A percentile compares a stretch with the other conserved stretches of the same genome.
phyloP scores from a whole-genome alignment of 495 filamentous ascomycete species.

The Zalerion maritima region DNA sequence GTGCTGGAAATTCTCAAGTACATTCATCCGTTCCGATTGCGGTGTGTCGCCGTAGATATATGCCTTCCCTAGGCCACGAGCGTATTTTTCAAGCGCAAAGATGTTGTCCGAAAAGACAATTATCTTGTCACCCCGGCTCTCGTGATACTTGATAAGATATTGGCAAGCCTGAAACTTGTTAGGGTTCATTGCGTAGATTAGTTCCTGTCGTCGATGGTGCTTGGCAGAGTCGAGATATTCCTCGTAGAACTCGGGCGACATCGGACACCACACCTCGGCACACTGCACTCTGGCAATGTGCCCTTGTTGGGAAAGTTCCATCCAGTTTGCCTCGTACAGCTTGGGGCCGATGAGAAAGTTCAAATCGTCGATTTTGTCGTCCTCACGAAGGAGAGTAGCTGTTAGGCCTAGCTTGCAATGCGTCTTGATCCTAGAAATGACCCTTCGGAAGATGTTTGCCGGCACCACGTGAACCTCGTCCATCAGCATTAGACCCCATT shows the following conservation, averaged over 20 bases:
- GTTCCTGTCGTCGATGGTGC: constrained; percentile 41
- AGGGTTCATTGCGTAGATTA: constrained; percentile 96
- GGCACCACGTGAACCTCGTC: constrained; percentile 99
- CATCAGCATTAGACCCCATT: constrained; percentile 96
- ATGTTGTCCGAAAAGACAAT: constrained; percentile 99
- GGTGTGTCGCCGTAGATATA: constrained; percentile 89
- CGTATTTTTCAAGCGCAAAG: constrained; percentile 79
- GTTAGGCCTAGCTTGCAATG: constrained; percentile 96
- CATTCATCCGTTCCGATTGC: constrained; percentile 72
- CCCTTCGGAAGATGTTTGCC: constrained; percentile 85
- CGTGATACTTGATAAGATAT: constrained; percentile 95
- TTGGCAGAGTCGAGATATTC: constrained; percentile 56
- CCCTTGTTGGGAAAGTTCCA: constrained; percentile 92
- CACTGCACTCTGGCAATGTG: constrained; percentile 97
- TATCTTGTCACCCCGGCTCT: constrained; percentile 90
- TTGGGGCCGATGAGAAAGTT: constrained; percentile 98
- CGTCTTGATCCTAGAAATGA: constrained; percentile 78
- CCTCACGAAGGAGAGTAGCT: constrained; percentile 85
- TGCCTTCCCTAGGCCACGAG: constrained; percentile 67
- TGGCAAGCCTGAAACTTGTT: constrained; percentile 94
- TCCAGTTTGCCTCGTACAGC: constrained; percentile 97
- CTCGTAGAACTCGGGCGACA: constrained; percentile 95
- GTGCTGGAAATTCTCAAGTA: constrained; percentile 93
- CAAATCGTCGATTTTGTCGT: constrained; percentile 94
- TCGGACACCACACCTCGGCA: constrained; percentile 97